These are phyloP conservation scores for Papiliotrema fonsecae DNA, from an alignment of 1,284 basidiomycete species.

Conservation along the genomic window DNA sequence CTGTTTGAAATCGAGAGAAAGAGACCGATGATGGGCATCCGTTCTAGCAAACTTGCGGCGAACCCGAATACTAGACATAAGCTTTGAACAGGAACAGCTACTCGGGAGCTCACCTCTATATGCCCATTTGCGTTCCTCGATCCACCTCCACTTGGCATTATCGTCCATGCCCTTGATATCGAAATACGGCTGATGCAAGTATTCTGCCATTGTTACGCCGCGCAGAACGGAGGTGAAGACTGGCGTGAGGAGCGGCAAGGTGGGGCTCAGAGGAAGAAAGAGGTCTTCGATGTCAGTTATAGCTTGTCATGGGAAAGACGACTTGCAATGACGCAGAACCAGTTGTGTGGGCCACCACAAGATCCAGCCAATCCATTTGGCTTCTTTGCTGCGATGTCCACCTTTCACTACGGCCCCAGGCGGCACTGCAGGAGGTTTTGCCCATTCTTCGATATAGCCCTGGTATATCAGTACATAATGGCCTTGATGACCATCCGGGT, in stretches of 20 bases:
- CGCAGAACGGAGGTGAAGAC: slow-evolving; percentile 62
- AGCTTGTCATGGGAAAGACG: background rate
- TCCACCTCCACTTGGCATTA: slow-evolving; percentile 63
- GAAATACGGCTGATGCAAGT: slow-evolving; percentile 73
- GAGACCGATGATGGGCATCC: slow-evolving; percentile 69
- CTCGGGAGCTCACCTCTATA: slow-evolving; percentile 68
- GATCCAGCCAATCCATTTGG: slow-evolving; percentile 45
- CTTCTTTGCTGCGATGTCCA: slow-evolving; percentile 20
- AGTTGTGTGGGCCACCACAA: slow-evolving; percentile 55
- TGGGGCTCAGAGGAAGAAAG: slow-evolving; percentile 61
- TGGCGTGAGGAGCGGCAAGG: slow-evolving; percentile 64
- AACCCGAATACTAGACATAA: slow-evolving; percentile 67
- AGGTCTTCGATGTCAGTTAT: slow-evolving; percentile 56
- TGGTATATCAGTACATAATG: slow-evolving; percentile 15
- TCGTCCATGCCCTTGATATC: slow-evolving; percentile 71
- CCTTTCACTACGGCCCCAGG: slow-evolving; percentile 14
- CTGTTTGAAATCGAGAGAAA: slow-evolving; percentile 77
- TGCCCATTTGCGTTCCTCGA: slow-evolving; percentile 82
- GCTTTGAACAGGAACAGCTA: too few relatives aligned
- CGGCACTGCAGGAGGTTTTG: slow-evolving; percentile 56
- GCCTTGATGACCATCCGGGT: background rate
- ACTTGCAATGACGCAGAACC: slow-evolving; percentile 54
- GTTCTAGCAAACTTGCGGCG: slow-evolving; percentile 67
- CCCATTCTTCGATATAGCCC: slow-evolving; percentile 83
- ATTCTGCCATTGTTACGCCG: slow-evolving; percentile 62